These are phyloP conservation scores for Filobasidium wieringae DNA, from an alignment of 768 basidiomycete genomes.

Conservation along the genomic window DNA sequence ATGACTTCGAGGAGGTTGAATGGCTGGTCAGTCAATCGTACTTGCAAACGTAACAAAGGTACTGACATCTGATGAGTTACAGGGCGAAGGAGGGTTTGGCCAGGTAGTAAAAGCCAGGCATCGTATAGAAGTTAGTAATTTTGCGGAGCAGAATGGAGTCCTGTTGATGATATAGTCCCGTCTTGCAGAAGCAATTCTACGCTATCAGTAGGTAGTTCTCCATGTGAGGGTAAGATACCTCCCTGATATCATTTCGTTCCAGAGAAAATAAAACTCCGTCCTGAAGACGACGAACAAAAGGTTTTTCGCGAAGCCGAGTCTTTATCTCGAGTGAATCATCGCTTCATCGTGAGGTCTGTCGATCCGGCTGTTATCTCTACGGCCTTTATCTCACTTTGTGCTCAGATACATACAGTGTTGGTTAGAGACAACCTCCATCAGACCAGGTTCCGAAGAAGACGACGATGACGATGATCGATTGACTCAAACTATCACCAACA, in stretches of 20 bases:
- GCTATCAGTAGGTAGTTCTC: constrained; percentile 27
- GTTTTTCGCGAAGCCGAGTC: constrained; percentile 86
- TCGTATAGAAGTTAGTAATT: constrained; percentile 58
- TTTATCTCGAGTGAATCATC: constrained; percentile 73
- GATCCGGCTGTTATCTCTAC: too few relatives aligned
- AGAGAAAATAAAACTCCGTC: constrained; percentile 71
- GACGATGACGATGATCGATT: constrained; percentile 2
- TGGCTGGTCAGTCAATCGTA: constrained; percentile 50
- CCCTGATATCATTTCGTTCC: neutral
- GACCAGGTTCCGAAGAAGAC: neutral
- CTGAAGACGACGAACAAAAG: constrained; percentile 65
- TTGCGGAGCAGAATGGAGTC: neutral
- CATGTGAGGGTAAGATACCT: neutral
- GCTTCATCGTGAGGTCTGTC: constrained; percentile 72
- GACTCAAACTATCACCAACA: neutral
- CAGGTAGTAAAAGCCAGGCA: constrained; percentile 91
- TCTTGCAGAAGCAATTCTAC: constrained; percentile 19
- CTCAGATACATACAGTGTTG: constrained; percentile 15
- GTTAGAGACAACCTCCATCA: constrained; percentile 8
- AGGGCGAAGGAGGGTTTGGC: constrained; percentile 83
- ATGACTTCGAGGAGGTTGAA: constrained; percentile 89
- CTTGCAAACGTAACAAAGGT: too few relatives aligned
- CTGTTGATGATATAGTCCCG: neutral
- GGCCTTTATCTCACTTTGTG: neutral
- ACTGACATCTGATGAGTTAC: too few relatives aligned